A percentile compares a stretch with the other conserved stretches of the same genome.
These are phyloP conservation scores for Claviceps paspali DNA, from an alignment of 2,329 filamentous ascomycete species.

Conservation along the genomic window DNA sequence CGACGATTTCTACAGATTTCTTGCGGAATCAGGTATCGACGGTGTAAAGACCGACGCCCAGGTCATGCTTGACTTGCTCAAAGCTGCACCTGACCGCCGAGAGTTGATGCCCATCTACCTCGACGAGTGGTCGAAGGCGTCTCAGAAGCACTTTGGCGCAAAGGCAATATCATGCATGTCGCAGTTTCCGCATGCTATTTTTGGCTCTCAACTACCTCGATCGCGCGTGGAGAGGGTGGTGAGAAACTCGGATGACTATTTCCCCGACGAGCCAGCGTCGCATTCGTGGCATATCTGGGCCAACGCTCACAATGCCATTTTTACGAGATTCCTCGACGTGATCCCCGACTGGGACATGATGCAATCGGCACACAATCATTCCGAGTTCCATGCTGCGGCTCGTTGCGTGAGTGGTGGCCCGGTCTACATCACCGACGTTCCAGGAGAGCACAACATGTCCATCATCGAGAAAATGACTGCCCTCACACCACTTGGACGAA, in stretches of 20 bases:
- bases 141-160: slow-evolving; percentile 61
- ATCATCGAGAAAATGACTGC: slow-evolving; percentile 74
- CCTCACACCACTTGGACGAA: slow-evolving; percentile 52
- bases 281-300: slow-evolving; percentile 94
- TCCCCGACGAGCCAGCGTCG: slow-evolving; percentile 62
- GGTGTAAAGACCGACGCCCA: slow-evolving; percentile 89
- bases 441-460: slow-evolving; percentile 61
- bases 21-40: slow-evolving; percentile 59
- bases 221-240: slow-evolving; percentile 59
- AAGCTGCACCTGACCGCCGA: slow-evolving; percentile 52
- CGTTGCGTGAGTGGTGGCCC: slow-evolving; percentile 82
- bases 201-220: slow-evolving; percentile 66
- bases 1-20: slow-evolving; percentile 79
- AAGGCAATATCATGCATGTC: slow-evolving; percentile 91
- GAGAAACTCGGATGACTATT: slow-evolving; percentile 86
- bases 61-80: slow-evolving; percentile 69
- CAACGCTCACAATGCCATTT: slow-evolving; percentile 76
- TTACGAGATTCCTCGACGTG: slow-evolving; percentile 73
- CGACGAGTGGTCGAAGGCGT: slow-evolving; percentile 70
- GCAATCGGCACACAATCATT: slow-evolving; percentile 50
- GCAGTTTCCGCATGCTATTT: slow-evolving; percentile 71
- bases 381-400: slow-evolving; percentile 76
- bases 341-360: slow-evolving; percentile 73
- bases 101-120: slow-evolving; percentile 62
- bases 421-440: slow-evolving; percentile 85